A percentile compares a stretch with the other conserved stretches of the same genome.
Evolutionary conservation across 176 grass and related monocot genomes (phyloP).

Genomic region (Lolium perenne): DNA sequence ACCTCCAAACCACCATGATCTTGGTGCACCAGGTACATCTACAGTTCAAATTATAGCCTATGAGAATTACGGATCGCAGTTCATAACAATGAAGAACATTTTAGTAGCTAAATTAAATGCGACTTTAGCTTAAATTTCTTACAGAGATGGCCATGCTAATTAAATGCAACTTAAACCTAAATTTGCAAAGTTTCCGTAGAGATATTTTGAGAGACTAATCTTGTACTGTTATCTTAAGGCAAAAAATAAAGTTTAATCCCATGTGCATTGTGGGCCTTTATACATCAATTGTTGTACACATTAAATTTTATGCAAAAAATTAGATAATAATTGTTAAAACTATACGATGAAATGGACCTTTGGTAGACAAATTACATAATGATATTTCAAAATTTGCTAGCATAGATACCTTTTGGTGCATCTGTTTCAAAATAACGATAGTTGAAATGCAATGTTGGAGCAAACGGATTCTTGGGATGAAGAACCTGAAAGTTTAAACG

Average conservation of each 20-base stretch:
- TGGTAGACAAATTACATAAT: background rate
- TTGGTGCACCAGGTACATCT: slow-evolving; percentile 90
- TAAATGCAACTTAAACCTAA: background rate
- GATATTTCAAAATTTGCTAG: background rate
- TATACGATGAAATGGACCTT: background rate
- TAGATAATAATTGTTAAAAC: background rate
- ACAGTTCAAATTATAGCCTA: slow-evolving; percentile 20
- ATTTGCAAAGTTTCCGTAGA: background rate
- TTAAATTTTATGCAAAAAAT: background rate
- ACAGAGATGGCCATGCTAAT: background rate
- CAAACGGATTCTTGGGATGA: slow-evolving; percentile 98
- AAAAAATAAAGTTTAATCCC: background rate
- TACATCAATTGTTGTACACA: background rate
- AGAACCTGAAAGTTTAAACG: slow-evolving; percentile 70
- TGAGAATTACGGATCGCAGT: background rate
- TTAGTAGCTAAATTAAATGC: background rate
- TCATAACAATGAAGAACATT: background rate
- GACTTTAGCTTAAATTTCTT: background rate
- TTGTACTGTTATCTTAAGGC: background rate
- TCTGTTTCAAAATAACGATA: slow-evolving; percentile 99
- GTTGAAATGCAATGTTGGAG: slow-evolving; percentile 97
- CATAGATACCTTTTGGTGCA: slow-evolving; percentile 80
- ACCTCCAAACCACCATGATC: slow-evolving; percentile 99
- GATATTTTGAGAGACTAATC: background rate
- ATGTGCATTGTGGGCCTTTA: background rate